Conservation (phyloP, 495 filamentous ascomycete genomes). For the Neurospora tetrasperma region DNA sequence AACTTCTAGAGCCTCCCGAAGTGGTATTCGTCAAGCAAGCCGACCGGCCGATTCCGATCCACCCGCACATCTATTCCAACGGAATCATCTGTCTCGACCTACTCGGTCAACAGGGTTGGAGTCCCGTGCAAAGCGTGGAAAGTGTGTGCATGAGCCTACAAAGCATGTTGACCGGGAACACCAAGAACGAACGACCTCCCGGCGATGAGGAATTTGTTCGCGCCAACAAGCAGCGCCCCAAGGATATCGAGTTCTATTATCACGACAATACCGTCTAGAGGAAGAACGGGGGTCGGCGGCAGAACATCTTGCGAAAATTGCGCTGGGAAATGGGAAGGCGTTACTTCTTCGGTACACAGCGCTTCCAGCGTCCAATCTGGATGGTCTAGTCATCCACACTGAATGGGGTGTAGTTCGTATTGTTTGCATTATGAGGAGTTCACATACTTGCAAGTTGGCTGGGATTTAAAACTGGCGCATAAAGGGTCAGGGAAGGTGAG, state of each 20-base stretch:
- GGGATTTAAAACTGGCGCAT: background rate
- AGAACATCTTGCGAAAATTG: background rate
- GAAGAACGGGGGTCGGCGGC: too few species aligned
- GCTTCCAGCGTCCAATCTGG: background rate
- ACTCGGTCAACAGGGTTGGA: constrained; percentile 79
- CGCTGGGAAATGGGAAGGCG: background rate
- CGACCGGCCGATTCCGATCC: constrained; percentile 75
- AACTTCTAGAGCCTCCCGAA: constrained; percentile 70
- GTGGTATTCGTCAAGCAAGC: constrained; percentile 68
- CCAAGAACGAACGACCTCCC: constrained; percentile 73
- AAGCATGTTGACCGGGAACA: constrained; percentile 94
- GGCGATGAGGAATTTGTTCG: constrained; percentile 81
- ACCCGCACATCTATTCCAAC: constrained; percentile 96
- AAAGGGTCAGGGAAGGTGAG: background rate
- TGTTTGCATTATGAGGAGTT: background rate
- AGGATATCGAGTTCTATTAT: constrained; percentile 81
- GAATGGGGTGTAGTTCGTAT: background rate
- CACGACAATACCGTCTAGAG: constrained; percentile 72
- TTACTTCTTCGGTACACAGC: background rate
- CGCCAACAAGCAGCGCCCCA: constrained; percentile 62
- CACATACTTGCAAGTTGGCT: background rate
- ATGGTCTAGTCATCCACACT: background rate
- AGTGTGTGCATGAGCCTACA: constrained; percentile 96
- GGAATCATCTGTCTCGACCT: constrained; percentile 97
- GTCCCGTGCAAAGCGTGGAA: constrained; percentile 92